phyloP scores from a whole-genome alignment of 108 stramenopile species.

The Thalassiosira profunda region DNA sequence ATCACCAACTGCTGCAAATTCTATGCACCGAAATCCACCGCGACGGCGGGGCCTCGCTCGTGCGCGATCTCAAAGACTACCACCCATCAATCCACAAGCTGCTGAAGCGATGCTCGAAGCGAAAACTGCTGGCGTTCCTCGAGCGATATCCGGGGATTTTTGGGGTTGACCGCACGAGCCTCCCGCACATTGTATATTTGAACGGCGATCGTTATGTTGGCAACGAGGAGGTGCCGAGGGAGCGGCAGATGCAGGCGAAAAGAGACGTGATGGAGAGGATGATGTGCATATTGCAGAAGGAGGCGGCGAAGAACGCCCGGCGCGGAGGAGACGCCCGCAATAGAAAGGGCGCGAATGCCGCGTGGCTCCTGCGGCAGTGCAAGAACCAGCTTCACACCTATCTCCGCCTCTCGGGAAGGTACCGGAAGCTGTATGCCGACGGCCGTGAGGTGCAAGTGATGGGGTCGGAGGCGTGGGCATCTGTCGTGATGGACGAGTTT shows the following conservation, averaged over 20 bases:
- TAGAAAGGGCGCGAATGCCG: conserved; percentile 15
- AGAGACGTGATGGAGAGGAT: conserved; percentile 12
- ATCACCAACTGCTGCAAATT: background rate
- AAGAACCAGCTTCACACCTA: conserved; percentile 26
- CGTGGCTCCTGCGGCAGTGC: conserved; percentile 44
- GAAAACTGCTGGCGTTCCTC: background rate
- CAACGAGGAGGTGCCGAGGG: background rate
- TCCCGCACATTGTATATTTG: conserved; percentile 41
- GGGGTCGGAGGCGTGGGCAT: conserved; percentile 6
- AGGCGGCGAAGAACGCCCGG: conserved; percentile 12
- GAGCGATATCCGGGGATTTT: background rate
- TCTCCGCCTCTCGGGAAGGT: conserved; percentile 28
- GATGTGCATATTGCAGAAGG: conserved; percentile 33
- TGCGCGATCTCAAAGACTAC: background rate
- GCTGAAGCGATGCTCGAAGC: background rate
- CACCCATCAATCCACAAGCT: background rate
- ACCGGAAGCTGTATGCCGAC: background rate
- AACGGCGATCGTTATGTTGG: background rate
- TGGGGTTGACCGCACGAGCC: background rate
- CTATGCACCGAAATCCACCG: background rate
- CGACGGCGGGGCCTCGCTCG: background rate
- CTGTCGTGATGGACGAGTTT: conserved; percentile 4
- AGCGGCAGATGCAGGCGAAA: background rate
- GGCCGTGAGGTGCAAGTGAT: background rate
- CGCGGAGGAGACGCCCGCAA: conserved; percentile 21